Conservation (phyloP, 106 monocot species). For the Hemerocallis citrina region DNA sequence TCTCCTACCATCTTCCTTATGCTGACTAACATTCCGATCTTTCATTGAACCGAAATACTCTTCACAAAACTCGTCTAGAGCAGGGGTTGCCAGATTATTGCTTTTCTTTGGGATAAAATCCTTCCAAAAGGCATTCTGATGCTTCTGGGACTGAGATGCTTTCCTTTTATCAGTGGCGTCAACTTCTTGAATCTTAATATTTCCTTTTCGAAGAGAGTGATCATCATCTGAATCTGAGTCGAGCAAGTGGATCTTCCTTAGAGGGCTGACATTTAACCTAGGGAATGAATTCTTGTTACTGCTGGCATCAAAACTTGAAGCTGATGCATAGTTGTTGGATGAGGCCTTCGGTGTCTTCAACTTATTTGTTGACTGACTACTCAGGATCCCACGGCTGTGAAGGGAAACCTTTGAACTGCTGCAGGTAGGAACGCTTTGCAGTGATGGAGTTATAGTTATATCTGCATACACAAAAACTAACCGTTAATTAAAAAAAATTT, state of each 20-base stretch:
- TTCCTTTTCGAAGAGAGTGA: slow-evolving; percentile 18
- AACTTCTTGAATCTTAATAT: slow-evolving; percentile 1
- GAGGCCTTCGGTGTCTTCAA: slow-evolving; percentile 15
- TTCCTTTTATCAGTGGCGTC: neutral
- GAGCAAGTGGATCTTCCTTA: slow-evolving; percentile 65
- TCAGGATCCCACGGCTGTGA: slow-evolving; percentile 22
- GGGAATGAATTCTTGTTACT: slow-evolving; percentile 44
- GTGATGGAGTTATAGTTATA: slow-evolving; percentile 19
- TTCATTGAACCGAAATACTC: slow-evolving; percentile 62
- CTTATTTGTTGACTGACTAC: slow-evolving; percentile 41
- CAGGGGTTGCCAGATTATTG: slow-evolving; percentile 57
- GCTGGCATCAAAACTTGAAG: slow-evolving; percentile 35
- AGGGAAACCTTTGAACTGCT: slow-evolving; percentile 57
- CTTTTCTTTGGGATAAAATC: slow-evolving; percentile 22
- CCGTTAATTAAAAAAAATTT: neutral
- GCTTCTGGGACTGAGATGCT: slow-evolving; percentile 8
- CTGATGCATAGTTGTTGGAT: slow-evolving; percentile 21
- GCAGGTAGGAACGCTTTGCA: slow-evolving; percentile 19
- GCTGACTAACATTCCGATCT: slow-evolving; percentile 7
- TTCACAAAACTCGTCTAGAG: slow-evolving; percentile 81
- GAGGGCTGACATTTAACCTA: slow-evolving; percentile 57
- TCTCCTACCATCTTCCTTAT: slow-evolving; percentile 5
- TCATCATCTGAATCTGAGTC: slow-evolving; percentile 84
- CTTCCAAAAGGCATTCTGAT: slow-evolving; percentile 34
- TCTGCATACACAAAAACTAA: slow-evolving; percentile 27